These are phyloP conservation scores for Phyllosticta paracitricarpa DNA, from an alignment of 2,329 filamentous ascomycete genomes.

Conservation along the genomic window DNA sequence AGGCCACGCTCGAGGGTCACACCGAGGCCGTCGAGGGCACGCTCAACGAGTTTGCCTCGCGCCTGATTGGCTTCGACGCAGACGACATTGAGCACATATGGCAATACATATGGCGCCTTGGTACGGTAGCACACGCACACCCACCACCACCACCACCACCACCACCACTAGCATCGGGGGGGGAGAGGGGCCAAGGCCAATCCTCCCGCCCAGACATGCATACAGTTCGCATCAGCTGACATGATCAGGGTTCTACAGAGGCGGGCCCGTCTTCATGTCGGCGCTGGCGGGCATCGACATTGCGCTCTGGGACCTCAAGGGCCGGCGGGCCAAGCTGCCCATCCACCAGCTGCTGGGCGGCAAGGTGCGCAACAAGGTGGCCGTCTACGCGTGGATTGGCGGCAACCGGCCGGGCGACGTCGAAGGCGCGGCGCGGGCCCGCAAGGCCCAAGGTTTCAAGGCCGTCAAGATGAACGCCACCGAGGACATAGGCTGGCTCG, in stretches of 20 bases:
- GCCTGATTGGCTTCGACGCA: slow-evolving; percentile 58
- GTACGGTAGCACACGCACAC: not conserved
- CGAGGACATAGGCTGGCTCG: slow-evolving; percentile 65
- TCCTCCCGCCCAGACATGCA: not conserved
- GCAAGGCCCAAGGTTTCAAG: slow-evolving; percentile 53
- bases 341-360: slow-evolving; percentile 67
- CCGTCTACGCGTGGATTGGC: slow-evolving; percentile 71
- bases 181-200: not conserved
- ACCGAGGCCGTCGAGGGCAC: slow-evolving; percentile 65
- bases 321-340: slow-evolving; percentile 52
- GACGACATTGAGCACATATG: slow-evolving; percentile 75
- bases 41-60: slow-evolving; percentile 53
- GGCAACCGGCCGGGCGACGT: slow-evolving; percentile 62
- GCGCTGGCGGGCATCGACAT: slow-evolving; percentile 70
- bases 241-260: slow-evolving; percentile 57
- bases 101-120: slow-evolving; percentile 57
- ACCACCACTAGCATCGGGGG: too few species aligned
- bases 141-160: not conserved
- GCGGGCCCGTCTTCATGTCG: slow-evolving; percentile 72
- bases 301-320: slow-evolving; percentile 70
- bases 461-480: slow-evolving; percentile 74
- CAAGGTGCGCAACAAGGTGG: slow-evolving; percentile 58
- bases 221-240: not conserved
- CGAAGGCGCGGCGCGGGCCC: slow-evolving; percentile 47
- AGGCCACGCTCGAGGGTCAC: slow-evolving; percentile 65